These are phyloP conservation scores for Eustoma russellianum DNA, from an alignment of 257 asterid genomes.

Conservation along the genomic window DNA sequence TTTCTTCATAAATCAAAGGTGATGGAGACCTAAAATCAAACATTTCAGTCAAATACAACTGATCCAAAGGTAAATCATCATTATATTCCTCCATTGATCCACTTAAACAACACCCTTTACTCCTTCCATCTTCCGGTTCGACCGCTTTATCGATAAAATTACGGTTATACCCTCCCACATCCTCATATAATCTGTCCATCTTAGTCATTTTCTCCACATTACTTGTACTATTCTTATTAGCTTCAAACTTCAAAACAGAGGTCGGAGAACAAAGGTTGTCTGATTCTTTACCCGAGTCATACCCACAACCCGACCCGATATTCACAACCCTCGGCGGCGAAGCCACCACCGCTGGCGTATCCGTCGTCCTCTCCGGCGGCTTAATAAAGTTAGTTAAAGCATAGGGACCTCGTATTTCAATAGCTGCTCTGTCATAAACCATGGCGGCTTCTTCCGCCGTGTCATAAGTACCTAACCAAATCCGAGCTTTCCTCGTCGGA, in stretches of 20 bases:
- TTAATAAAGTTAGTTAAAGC: constrained; percentile 45
- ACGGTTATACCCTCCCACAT: too few species aligned
- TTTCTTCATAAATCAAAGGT: constrained; percentile 26
- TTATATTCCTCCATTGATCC: not conserved
- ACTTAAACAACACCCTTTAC: too few species aligned
- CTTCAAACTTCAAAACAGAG: constrained; percentile 34
- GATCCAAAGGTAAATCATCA: constrained; percentile 33
- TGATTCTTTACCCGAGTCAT: constrained; percentile 28
- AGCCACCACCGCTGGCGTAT: not conserved
- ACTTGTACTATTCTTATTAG: not conserved
- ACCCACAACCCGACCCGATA: constrained; percentile 17
- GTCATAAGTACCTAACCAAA: constrained; percentile 68
- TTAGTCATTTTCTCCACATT: too few species aligned
- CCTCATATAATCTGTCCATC: too few species aligned
- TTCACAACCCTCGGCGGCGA: not conserved
- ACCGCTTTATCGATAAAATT: too few species aligned
- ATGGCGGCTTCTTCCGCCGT: constrained; percentile 81
- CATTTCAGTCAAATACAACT: constrained; percentile 19
- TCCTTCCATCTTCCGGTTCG: not conserved
- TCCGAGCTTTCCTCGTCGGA: constrained; percentile 33
- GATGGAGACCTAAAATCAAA: constrained; percentile 28
- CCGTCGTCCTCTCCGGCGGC: constrained; percentile 21
- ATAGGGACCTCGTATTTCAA: constrained; percentile 39
- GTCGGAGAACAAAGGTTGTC: constrained; percentile 37
- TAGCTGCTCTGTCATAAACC: constrained; percentile 56